phyloP scores from a whole-genome alignment of 176 grass and related monocot species.

The Carex cristatella region DNA sequence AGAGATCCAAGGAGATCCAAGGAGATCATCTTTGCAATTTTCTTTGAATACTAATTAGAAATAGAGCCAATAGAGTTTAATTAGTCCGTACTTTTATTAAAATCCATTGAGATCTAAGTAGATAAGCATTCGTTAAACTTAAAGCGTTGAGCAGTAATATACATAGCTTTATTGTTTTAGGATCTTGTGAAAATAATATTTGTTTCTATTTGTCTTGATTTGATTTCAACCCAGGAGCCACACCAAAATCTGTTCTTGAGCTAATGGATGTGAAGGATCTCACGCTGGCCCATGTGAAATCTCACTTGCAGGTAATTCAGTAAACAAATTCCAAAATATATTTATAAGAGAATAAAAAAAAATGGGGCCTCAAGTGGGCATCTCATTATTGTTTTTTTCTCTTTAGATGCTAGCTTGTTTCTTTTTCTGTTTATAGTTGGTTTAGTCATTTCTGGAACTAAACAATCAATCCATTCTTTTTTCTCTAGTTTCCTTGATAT shows the following conservation, averaged over 20 bases:
- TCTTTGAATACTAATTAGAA: too few species aligned
- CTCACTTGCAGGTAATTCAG: slow-evolving; percentile 39
- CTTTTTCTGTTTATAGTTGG: slow-evolving; percentile 1
- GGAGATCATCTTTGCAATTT: not conserved
- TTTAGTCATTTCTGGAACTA: slow-evolving; percentile 13
- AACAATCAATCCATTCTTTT: not conserved
- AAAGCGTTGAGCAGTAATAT: not conserved
- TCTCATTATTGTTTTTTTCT: slow-evolving; percentile 20
- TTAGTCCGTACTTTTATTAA: not conserved
- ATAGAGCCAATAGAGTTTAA: not conserved
- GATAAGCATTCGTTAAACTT: not conserved
- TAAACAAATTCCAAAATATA: not conserved
- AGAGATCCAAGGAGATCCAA: not conserved
- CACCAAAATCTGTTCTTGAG: slow-evolving; percentile 51
- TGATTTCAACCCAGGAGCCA: slow-evolving; percentile 27
- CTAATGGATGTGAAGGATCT: slow-evolving; percentile 58
- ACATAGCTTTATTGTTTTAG: not conserved
- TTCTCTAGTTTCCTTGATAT: not conserved
- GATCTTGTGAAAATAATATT: not conserved
- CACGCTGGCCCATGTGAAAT: slow-evolving; percentile 50
- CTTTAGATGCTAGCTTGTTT: slow-evolving; percentile 13
- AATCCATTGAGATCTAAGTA: not conserved
- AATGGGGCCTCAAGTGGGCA: not conserved
- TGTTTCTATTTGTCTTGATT: not conserved
- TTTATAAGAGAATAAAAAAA: not conserved